These are phyloP conservation scores for Beauveria brongniartii DNA, from an alignment of 2,329 filamentous ascomycete species.

Conservation along the genomic window DNA sequence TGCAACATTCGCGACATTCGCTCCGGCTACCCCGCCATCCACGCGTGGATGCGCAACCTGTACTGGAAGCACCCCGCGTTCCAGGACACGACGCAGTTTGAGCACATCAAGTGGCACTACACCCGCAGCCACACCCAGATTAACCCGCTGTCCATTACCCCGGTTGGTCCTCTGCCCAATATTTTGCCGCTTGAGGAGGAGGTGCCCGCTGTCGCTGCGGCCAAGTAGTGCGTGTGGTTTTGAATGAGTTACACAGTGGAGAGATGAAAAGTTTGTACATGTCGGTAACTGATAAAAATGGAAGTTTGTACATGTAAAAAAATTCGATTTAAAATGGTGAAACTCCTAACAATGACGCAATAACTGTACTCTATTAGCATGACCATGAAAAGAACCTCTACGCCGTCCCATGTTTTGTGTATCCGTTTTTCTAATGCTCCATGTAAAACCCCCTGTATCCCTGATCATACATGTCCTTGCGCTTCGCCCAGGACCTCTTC, in stretches of 20 bases:
- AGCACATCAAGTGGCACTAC: constrained; percentile 84
- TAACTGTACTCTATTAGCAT: neutral
- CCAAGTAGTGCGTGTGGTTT: neutral
- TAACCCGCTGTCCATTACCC: constrained; percentile 67
- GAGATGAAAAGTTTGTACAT: no score
- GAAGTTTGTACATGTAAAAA: no score
- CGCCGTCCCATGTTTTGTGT: neutral
- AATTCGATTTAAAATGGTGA: no score
- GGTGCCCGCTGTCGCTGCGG: constrained; percentile 44
- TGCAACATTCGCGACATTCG: constrained; percentile 82
- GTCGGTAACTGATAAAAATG: no score
- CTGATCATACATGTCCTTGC: neutral
- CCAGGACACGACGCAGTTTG: constrained; percentile 75
- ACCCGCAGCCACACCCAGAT: constrained; percentile 56
- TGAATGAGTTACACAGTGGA: no score
- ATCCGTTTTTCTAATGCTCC: neutral
- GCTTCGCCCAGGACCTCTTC: neutral
- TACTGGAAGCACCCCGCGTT: constrained; percentile 83
- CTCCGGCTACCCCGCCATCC: constrained; percentile 71
- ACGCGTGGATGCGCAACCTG: constrained; percentile 72
- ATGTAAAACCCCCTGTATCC: neutral
- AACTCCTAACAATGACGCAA: neutral
- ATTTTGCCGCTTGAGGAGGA: constrained; percentile 73
- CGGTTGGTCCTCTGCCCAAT: constrained; percentile 75
- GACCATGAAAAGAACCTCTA: neutral